phyloP scores from a whole-genome alignment of 1,284 basidiomycete species.

The Erythrobasidium hasegawianum region DNA sequence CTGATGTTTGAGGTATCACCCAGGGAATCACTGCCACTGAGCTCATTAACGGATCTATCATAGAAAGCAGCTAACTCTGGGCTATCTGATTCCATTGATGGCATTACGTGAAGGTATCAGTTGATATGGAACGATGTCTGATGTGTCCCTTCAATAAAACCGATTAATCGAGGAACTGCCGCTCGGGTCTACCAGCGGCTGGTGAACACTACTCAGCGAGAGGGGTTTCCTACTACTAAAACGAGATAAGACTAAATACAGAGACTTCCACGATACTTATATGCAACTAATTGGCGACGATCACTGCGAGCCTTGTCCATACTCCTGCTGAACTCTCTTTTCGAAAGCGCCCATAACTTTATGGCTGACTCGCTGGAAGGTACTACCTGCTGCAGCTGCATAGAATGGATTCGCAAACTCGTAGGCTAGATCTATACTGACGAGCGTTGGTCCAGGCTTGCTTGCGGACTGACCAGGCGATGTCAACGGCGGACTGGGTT shows the following conservation, averaged over 20 bases:
- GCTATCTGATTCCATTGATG: neutral
- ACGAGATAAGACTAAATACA: too few relatives aligned
- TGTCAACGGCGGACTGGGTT: conserved; percentile 6
- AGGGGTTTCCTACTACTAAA: too few relatives aligned
- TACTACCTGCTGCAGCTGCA: conserved; percentile 70
- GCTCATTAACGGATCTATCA: too few relatives aligned
- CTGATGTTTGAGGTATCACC: too few relatives aligned
- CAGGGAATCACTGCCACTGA: neutral
- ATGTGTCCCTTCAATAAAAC: too few relatives aligned
- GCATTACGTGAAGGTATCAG: neutral
- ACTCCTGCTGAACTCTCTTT: conserved; percentile 61
- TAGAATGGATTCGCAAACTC: conserved; percentile 83
- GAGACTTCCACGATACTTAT: too few relatives aligned
- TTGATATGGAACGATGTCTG: neutral
- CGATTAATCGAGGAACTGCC: too few relatives aligned
- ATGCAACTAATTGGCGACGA: too few relatives aligned
- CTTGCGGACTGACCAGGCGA: conserved; percentile 10
- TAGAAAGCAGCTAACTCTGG: neutral
- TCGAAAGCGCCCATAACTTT: conserved; percentile 93
- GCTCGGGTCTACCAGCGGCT: too few relatives aligned
- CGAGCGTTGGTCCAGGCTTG: conserved; percentile 24
- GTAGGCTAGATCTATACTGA: conserved; percentile 60
- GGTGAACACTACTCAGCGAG: too few relatives aligned
- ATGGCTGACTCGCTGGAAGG: conserved; percentile 79
- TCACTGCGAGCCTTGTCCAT: conserved; percentile 22